These are phyloP conservation scores for Kondoa subrosea DNA, from an alignment of 768 basidiomycete species.

Conservation along the genomic window DNA sequence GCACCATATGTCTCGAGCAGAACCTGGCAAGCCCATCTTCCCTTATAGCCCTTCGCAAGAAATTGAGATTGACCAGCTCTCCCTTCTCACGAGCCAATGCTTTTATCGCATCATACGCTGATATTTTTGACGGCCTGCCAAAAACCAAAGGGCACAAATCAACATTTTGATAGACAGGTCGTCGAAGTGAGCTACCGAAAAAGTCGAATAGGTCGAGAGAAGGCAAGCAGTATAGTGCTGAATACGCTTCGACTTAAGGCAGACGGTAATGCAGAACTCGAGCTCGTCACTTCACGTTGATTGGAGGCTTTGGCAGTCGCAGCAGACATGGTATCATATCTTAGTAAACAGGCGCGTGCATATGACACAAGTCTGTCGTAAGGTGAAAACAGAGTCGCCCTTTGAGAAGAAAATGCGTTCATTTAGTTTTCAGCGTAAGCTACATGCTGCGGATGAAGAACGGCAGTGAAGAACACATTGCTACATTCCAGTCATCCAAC, in stretches of 20 bases:
- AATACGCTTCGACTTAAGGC: not conserved
- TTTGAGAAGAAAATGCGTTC: too few species aligned
- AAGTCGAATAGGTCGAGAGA: not conserved
- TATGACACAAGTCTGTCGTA: too few species aligned
- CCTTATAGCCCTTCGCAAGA: not conserved
- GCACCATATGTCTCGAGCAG: not conserved
- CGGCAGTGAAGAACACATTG: not conserved
- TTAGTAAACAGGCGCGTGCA: too few species aligned
- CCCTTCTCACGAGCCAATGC: not conserved
- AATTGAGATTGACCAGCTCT: not conserved
- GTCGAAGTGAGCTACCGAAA: not conserved
- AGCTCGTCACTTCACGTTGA: not conserved
- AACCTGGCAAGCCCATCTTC: not conserved
- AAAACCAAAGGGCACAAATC: too few species aligned
- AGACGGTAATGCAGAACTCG: not conserved
- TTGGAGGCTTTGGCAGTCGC: too few species aligned
- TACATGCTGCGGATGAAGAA: too few species aligned
- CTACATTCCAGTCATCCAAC: not conserved
- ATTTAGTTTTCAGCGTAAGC: too few species aligned
- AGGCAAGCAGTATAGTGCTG: not conserved
- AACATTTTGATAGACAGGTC: not conserved
- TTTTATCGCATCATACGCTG: not conserved
- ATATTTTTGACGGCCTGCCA: not conserved
- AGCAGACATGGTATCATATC: too few species aligned
- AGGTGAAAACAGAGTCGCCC: too few species aligned